A percentile compares a stretch with the other conserved stretches of the same genome.
Evolutionary conservation across 495 filamentous ascomycete genomes (phyloP).

Genomic region (Penicillium cosmopolitanum): DNA sequence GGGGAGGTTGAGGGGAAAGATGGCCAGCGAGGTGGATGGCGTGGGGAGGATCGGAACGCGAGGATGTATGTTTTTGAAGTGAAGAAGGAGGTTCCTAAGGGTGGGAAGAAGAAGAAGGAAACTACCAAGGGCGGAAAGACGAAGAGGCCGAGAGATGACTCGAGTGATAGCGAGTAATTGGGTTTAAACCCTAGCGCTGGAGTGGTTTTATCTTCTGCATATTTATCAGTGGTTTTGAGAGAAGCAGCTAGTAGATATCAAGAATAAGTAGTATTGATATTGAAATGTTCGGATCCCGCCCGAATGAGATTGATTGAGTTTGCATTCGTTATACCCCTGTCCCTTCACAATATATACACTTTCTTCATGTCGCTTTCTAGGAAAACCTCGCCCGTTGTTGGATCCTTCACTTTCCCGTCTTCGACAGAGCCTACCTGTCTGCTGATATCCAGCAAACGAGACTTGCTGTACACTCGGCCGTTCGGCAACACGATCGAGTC

Average conservation of each 20-base stretch:
- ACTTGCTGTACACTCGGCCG: slow-evolving; percentile 79
- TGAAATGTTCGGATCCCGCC: slow-evolving; percentile 1
- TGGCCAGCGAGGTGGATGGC: slow-evolving; percentile 66
- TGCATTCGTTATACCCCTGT: background rate
- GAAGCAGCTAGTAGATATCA: too few relatives aligned
- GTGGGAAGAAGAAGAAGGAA: slow-evolving; percentile 53
- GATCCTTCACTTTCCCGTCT: slow-evolving; percentile 74
- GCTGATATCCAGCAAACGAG: slow-evolving; percentile 73
- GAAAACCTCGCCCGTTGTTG: slow-evolving; percentile 73
- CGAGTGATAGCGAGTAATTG: slow-evolving; percentile 42
- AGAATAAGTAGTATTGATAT: too few relatives aligned
- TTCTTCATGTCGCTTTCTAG: slow-evolving; percentile 69
- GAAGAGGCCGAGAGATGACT: slow-evolving; percentile 50
- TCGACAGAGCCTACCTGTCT: slow-evolving; percentile 58
- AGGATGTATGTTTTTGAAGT: slow-evolving; percentile 80
- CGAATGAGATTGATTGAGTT: slow-evolving; percentile 1
- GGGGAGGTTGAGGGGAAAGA: slow-evolving; percentile 70
- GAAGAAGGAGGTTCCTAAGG: slow-evolving; percentile 53
- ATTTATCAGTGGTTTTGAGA: too few relatives aligned
- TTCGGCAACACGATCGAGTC: slow-evolving; percentile 89
- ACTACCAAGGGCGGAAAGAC: slow-evolving; percentile 25
- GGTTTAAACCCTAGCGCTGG: background rate
- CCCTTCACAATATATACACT: slow-evolving; percentile 76
- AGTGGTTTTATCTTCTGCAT: too few relatives aligned
- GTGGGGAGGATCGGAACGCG: slow-evolving; percentile 74